phyloP scores from a whole-genome alignment of 495 filamentous ascomycete genomes.

The Daldinia loculata region DNA sequence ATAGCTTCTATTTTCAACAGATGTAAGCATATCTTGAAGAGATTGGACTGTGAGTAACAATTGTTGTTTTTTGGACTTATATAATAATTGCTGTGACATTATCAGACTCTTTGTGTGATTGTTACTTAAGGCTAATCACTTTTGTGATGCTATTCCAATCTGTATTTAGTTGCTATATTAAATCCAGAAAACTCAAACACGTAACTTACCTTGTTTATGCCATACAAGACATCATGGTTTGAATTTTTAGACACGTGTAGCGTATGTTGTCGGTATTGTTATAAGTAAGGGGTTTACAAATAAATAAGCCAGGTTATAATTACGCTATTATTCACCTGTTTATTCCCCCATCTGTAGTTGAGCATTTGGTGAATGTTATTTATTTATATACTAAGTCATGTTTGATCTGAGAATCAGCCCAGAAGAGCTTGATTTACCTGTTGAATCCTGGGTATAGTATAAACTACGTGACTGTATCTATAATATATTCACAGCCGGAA shows the following conservation, averaged over 20 bases:
- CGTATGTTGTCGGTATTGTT: background rate
- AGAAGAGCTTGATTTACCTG: background rate
- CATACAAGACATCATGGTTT: background rate
- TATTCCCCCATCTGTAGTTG: background rate
- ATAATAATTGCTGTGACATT: background rate
- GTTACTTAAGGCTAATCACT: background rate
- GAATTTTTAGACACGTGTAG: background rate
- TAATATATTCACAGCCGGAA: background rate
- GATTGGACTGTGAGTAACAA: background rate
- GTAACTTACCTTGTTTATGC: background rate
- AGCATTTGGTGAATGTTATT: background rate
- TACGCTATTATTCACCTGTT: background rate
- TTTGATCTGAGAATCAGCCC: background rate
- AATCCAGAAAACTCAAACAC: background rate
- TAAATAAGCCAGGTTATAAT: background rate
- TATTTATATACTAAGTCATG: background rate
- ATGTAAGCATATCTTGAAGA: background rate
- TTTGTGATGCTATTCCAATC: background rate
- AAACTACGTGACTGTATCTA: background rate
- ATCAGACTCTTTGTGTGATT: background rate
- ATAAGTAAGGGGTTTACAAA: background rate
- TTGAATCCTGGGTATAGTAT: background rate
- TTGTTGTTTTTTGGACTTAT: background rate
- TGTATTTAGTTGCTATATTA: background rate
- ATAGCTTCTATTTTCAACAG: too few relatives aligned